A percentile compares a stretch with the other conserved stretches of the same genome.
phyloP scores from a whole-genome alignment of 345 rosid species.

The Cochlearia excelsa region DNA sequence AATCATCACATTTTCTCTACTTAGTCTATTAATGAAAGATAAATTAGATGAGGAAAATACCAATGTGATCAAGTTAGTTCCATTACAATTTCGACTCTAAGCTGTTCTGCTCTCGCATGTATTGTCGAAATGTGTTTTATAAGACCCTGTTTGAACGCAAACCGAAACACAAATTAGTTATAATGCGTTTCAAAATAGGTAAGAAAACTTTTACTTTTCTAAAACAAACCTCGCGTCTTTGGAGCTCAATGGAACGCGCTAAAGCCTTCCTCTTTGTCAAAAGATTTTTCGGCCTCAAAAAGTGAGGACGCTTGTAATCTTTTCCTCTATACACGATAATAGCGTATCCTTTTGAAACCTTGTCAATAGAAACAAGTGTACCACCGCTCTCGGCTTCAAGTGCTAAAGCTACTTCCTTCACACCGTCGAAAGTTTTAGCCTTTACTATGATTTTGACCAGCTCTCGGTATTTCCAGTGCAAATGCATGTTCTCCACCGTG shows the following conservation, averaged over 20 bases:
- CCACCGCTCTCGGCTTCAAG: slow-evolving; percentile 98
- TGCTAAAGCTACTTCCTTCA: slow-evolving; percentile 74
- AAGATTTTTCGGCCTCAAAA: slow-evolving; percentile 79
- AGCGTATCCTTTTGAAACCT: slow-evolving; percentile 85
- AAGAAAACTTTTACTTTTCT: not conserved
- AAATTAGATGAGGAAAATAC: not conserved
- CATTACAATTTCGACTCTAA: slow-evolving; percentile 76
- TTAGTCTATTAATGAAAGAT: slow-evolving; percentile 4
- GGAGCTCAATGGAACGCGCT: slow-evolving; percentile 95
- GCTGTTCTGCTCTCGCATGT: slow-evolving; percentile 52
- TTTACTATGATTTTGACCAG: slow-evolving; percentile 74
- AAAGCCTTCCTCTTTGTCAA: slow-evolving; percentile 93
- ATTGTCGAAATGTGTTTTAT: slow-evolving; percentile 53
- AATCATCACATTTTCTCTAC: not conserved
- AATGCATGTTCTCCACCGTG: slow-evolving; percentile 96
- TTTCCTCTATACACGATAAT: slow-evolving; percentile 78
- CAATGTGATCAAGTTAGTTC: not conserved
- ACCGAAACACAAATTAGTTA: slow-evolving; percentile 23
- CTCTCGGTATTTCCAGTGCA: slow-evolving; percentile 96
- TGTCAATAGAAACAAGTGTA: slow-evolving; percentile 81
- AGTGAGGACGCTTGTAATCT: slow-evolving; percentile 77
- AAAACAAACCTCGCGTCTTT: slow-evolving; percentile 69
- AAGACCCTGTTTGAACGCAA: slow-evolving; percentile 66
- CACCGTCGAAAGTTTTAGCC: slow-evolving; percentile 73
- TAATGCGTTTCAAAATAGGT: slow-evolving; percentile 1